Base-by-base conservation (phyloP, 768 basidiomycete species). In the Pisolithus albus region DNA sequence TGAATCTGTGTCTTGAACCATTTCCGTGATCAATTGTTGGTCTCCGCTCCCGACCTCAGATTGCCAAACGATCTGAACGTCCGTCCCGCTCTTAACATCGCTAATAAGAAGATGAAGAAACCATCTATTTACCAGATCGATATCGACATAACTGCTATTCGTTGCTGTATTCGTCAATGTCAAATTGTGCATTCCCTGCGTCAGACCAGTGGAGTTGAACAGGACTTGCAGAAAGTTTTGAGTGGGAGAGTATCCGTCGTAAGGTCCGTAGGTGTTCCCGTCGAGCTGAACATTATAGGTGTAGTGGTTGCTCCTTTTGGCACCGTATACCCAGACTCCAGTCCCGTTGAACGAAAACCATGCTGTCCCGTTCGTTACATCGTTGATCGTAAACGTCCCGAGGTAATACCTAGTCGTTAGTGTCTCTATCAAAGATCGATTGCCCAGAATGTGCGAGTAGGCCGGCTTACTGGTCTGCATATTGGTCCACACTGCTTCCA, bases 331-430 rank as follows among this genome's bases (percentile, higher is more conserved):
- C 64, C 72, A 70, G 18, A 81, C 59, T 5, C 67, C 71, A 10
- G 72, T 77, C 15, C 80, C 80, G 40, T 75, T 75, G 66, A 80
- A 81, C 23, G 59, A 52, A 56, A 80, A 73, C 0, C 66, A 68
- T 5, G 65, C 70, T 23, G 53, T 55, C 6, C 74, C 74, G 8
- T 64, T 60, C 30, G 57, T 55, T 0, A 55, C 59, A n/a, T 67
- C 61, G 5, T 77, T 75, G 5, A 53, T 62, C 53, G 66, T 72
- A 51, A 74, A 78, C 37, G 69, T 74, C 42, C 69, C 69, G 3
- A 64, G 61, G 19, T 66, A 68, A 46, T 74, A 75, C 51, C 73
- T 74, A 21, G 28, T 11, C 34, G 13, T 34, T 15, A 11, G 43
- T 19, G n/a, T 19, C 9, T 9, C 47, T 46, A 19, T 47, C 42